phyloP scores from a whole-genome alignment of 148 eudicot genomes.

The Rhododendron griersonianum region DNA sequence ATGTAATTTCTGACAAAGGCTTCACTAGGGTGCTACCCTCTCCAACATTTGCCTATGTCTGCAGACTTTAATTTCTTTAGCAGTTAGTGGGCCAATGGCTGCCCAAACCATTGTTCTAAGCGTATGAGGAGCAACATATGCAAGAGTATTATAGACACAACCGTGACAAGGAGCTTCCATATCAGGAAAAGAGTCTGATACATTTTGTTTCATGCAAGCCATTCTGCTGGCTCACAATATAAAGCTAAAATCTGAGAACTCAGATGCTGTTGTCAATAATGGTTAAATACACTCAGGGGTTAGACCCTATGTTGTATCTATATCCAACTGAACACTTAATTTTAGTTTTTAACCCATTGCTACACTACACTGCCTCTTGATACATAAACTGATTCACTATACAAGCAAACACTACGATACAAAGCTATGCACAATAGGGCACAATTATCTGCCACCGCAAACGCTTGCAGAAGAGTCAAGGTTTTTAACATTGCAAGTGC shows the following conservation, averaged over 20 bases:
- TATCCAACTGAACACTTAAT: background rate
- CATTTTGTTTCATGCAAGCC: background rate
- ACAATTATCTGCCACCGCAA: background rate
- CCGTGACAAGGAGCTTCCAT: background rate
- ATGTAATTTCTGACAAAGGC: background rate
- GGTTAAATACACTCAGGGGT: background rate
- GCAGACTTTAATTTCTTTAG: background rate
- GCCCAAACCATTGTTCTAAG: background rate
- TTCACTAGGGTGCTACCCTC: background rate
- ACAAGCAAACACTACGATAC: background rate
- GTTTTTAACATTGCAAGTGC: background rate
- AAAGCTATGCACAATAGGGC: background rate
- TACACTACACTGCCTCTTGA: background rate
- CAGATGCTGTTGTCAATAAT: background rate
- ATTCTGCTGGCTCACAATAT: background rate
- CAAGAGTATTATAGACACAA: background rate
- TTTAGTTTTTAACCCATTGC: background rate
- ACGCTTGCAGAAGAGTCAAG: background rate
- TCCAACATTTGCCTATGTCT: background rate
- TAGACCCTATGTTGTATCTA: background rate
- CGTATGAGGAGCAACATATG: background rate
- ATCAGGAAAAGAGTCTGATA: background rate
- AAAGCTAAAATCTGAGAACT: background rate
- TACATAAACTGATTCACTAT: background rate
- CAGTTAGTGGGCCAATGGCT: background rate